Evolutionary conservation across 345 rosid genomes (phyloP), one percentile per base, ranked within the genome.

Genomic region (Reutealis trisperma): DNA sequence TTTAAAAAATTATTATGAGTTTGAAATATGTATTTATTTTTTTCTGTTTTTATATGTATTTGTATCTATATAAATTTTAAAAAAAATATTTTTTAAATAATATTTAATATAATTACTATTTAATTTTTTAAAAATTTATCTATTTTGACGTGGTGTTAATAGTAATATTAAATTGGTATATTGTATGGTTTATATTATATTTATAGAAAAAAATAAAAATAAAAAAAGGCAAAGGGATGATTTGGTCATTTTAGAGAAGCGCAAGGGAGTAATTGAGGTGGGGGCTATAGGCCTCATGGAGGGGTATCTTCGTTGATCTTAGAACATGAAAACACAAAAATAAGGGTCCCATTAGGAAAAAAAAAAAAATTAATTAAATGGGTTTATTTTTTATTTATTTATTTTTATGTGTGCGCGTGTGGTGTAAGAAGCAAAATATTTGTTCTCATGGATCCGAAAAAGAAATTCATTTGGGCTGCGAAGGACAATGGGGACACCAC

Each of bases 401-500:
- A 42, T 42, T 2, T 42, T 27, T 27, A 27, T 34, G 5, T 34
- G 5, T 34, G 37, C 37, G 37, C 3, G 66, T 65, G 74, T 62
- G 79, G 79, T 60, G 72, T 44, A 22, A 45, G 74, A 63, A 74
- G 78, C 54, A 75, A 59, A 37, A 55, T 61, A n/a, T n/a, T n/a
- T 59, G 14, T 30, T n/a, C 24, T 44, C 19, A 49, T 49, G 72
- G 67, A 77, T 69, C 72, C 62, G 18, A 14, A 15, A 24, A 51
- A 19, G 7, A 63, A 73, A 59, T 58, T 67, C 41, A 65, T 44
- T 77, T 70, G 69, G 85, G 86, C 1, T 62, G 8, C 52, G 7
- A 54, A 75, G 84, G 73, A 63, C 80, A 73, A 45, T 68, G 83
- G 88, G 87, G 87, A 79, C 85, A 68, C 63, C 80, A 44, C 72